phyloP scores from a whole-genome alignment of 1,284 basidiomycete genomes.

The Boletus austroedulis region DNA sequence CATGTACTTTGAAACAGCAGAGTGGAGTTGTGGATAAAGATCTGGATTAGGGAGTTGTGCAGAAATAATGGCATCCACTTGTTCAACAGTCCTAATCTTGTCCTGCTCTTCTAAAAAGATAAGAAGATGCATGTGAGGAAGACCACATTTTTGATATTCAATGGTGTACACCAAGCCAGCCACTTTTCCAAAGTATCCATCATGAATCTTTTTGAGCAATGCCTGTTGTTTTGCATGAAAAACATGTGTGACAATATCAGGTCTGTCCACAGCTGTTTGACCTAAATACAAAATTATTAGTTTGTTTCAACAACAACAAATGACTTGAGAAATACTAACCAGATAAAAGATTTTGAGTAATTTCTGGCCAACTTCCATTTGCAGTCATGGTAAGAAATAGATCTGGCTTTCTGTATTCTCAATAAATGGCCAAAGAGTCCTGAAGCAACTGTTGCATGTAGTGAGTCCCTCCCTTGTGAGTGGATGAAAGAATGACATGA shows the following conservation, averaged over 20 bases:
- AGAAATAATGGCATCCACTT: neutral
- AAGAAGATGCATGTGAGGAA: neutral
- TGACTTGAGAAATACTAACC: neutral
- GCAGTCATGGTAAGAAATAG: neutral
- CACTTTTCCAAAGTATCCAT: neutral
- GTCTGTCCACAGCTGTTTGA: neutral
- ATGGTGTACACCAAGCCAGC: neutral
- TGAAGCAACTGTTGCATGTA: neutral
- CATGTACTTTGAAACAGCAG: conserved; percentile 5
- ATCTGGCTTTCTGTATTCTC: neutral
- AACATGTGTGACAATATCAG: neutral
- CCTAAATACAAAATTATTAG: neutral
- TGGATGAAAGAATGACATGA: conserved; percentile 5
- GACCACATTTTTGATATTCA: neutral
- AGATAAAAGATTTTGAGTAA: neutral
- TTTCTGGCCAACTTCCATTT: neutral
- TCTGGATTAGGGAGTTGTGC: neutral
- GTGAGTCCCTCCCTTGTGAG: neutral
- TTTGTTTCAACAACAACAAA: neutral
- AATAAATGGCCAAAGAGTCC: neutral
- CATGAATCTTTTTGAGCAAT: neutral
- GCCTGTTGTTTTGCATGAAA: neutral
- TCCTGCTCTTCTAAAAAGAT: neutral
- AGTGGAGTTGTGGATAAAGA: neutral
- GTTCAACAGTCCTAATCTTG: neutral